Base-by-base conservation (phyloP, 345 rosid genomes). In the Gossypium turneri region DNA sequence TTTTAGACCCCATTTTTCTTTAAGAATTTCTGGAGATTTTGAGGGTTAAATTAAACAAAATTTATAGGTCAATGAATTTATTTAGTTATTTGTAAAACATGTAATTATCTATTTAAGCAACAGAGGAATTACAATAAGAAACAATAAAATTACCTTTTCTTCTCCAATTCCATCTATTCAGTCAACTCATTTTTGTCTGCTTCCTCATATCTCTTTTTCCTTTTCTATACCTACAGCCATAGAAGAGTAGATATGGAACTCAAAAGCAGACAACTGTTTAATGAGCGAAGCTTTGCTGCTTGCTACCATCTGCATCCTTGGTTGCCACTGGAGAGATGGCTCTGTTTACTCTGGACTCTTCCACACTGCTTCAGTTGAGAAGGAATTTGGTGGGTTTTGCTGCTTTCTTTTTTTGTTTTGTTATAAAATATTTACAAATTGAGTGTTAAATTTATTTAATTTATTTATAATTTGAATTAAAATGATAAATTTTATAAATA, bases 251-350 rank as follows among this genome's bases (percentile, higher is more conserved):
- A 69, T 59, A 86, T 89, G 94, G 94, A 82, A 70, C 73, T 70
- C 83, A 50, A 85, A 81, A 70, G 85, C 66, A 34, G 85, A 76
- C 41, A 68, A 15, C 74, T 55, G n/a, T 64, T 75, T 76, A 19
- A 58, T 84, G 65, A 83, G 81, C 73, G 94, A 92, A 24, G 73
- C 92, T 75, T 68, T 89, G 81, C 82, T 94, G 81, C 77, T 84
- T 70, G 92, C 92, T 5, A 90, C 93, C 50, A 83, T 88, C 88
- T 79, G 87, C 79, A 83, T 94, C 61, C 80, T 92, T 82, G 98
- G 91, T 64, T 85, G 72, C 91, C 89, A 2, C 97, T 89, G 77
- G 93, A 94, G 77, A 78, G 94, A 94, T 72, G 97, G 97, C 58
- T 90, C 98, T 43, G 86, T 89, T 48, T 90, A 81, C 56, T 89